These are phyloP conservation scores for Neovahlkampfia damariscottae DNA, from an alignment of 78 protist genomes.

Conservation along the genomic window DNA sequence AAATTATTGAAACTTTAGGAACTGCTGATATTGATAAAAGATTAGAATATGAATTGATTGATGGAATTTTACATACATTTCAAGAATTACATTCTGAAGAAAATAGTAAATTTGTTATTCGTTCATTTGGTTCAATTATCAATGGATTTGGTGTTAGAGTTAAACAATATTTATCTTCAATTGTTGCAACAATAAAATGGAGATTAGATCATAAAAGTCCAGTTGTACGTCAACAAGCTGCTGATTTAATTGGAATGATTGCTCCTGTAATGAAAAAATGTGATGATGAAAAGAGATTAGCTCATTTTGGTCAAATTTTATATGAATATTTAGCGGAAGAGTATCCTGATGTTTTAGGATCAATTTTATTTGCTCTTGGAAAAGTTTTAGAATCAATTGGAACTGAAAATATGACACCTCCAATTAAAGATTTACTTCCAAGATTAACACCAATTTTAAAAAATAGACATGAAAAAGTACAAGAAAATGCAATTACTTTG, in stretches of 20 bases:
- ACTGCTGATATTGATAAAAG: constrained; percentile 73
- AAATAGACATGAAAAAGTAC: constrained; percentile 93
- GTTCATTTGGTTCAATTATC: constrained; percentile 82
- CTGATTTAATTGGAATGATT: constrained; percentile 84
- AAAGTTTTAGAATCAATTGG: constrained; percentile 85
- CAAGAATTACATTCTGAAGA: constrained; percentile 71
- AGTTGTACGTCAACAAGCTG: constrained; percentile 78
- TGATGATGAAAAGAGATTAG: constrained; percentile 71
- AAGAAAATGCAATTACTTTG: constrained; percentile 86
- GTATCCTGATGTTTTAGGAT: constrained; percentile 95
- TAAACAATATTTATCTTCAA: constrained; percentile 79
- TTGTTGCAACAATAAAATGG: constrained; percentile 81
- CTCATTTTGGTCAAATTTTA: constrained; percentile 45
- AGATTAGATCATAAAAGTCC: constrained; percentile 75
- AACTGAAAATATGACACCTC: constrained; percentile 88
- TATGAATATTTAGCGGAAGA: constrained; percentile 77
- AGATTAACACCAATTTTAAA: constrained; percentile 87
- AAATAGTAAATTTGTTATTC: constrained; percentile 46
- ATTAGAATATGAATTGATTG: constrained; percentile 83
- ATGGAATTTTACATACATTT: constrained; percentile 86
- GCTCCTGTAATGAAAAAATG: constrained; percentile 82
- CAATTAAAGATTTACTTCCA: constrained; percentile 87
- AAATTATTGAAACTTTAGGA: constrained; percentile 54
- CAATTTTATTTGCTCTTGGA: constrained; percentile 83
- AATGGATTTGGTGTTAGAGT: constrained; percentile 77